Percentiles rank a stretch among this genome's conserved stretches.
These are phyloP conservation scores for Hypseocharis bilobata DNA, from an alignment of 441 rosid species.

Conservation along the genomic window DNA sequence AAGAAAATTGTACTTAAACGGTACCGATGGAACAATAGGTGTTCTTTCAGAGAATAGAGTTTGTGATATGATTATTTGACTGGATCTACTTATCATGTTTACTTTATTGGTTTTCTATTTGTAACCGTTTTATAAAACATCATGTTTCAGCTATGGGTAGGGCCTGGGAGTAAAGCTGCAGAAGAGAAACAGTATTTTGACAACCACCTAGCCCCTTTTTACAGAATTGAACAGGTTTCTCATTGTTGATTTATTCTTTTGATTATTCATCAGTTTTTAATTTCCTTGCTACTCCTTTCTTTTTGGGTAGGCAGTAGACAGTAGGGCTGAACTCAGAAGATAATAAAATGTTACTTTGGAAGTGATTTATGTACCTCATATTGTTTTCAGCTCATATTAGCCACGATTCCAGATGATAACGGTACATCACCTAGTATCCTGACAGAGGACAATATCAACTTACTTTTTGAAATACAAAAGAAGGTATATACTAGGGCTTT, in stretches of 20 bases:
- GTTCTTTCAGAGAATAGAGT: background rate
- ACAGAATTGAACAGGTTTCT: conserved; percentile 90
- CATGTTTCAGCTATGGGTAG: conserved; percentile 87
- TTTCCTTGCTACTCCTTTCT: conserved; percentile 1
- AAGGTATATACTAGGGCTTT: conserved; percentile 42
- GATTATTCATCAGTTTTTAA: conserved; percentile 5
- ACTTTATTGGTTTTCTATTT: background rate
- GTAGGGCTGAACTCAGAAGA: background rate
- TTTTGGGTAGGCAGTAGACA: background rate
- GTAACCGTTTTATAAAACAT: conserved; percentile 15
- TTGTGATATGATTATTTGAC: background rate
- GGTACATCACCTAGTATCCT: conserved; percentile 60
- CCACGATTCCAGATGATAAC: conserved; percentile 53
- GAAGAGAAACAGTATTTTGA: conserved; percentile 84
- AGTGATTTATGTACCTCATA: conserved; percentile 22
- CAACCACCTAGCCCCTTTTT: conserved; percentile 82
- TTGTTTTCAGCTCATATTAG: conserved; percentile 68
- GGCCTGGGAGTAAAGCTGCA: conserved; percentile 89
- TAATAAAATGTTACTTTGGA: background rate
- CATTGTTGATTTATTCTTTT: conserved; percentile 7
- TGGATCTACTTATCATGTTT: background rate
- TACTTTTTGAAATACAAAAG: conserved; percentile 86
- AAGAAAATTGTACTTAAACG: background rate
- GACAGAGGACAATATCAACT: conserved; percentile 73
- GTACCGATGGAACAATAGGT: background rate